Evolutionary conservation across 441 rosid species (phyloP).

Genomic region (Eutrema salsugineum): DNA sequence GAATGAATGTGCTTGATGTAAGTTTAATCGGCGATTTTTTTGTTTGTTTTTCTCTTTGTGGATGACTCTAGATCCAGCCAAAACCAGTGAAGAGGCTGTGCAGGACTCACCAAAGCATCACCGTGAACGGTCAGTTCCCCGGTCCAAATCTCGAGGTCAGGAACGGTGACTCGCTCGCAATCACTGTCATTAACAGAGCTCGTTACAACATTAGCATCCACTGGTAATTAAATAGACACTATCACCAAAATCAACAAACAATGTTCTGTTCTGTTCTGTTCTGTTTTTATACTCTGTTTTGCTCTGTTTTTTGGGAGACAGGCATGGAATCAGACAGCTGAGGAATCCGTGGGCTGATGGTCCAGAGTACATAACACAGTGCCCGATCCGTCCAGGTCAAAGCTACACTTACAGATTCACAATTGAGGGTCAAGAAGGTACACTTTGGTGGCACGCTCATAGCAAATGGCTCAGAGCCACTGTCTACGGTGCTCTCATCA

Average conservation of each 20-base stretch:
- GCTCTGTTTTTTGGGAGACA: not conserved
- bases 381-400: conserved; percentile 65
- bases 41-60: not conserved
- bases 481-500: conserved; percentile 67
- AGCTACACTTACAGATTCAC: conserved; percentile 59
- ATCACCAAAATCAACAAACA: not conserved
- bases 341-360: conserved; percentile 87
- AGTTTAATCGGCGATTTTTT: not conserved
- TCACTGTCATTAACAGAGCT: conserved; percentile 57
- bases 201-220: conserved; percentile 56
- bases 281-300: conserved; percentile 19
- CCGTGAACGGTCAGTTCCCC: conserved; percentile 75
- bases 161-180: conserved; percentile 58
- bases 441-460: conserved; percentile 84
- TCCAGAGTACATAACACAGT: conserved; percentile 66
- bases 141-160: conserved; percentile 70
- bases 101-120: conserved; percentile 60
- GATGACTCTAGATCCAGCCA: conserved; percentile 56
- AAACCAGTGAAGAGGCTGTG: conserved; percentile 87
- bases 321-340: conserved; percentile 64
- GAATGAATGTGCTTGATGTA: not conserved
- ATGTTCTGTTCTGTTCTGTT: not conserved
- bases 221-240: conserved; percentile 38
- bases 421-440: conserved; percentile 56
- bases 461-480: conserved; percentile 75